Evolutionary conservation across 192 early-diverging fungal genomes (phyloP).

Genomic region (Helicostylum pulchrum): DNA sequence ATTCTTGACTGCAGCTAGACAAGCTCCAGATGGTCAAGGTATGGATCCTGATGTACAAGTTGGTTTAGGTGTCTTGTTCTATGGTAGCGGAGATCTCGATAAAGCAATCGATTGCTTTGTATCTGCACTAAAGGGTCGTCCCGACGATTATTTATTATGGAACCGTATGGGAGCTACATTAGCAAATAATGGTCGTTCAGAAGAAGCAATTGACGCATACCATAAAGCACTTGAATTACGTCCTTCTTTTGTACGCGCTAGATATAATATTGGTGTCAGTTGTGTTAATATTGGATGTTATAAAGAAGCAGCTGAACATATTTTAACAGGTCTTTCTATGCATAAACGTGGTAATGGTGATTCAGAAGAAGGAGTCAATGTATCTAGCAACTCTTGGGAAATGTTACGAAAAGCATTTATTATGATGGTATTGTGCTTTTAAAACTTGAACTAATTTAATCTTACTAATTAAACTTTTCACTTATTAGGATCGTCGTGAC

Average conservation of each 20-base stretch:
- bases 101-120: conserved; percentile 99
- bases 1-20: conserved; percentile 77
- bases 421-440: conserved; percentile 47
- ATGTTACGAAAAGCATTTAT: conserved; percentile 57
- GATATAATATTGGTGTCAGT: conserved; percentile 97
- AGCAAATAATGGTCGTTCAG: conserved; percentile 80
- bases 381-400: conserved; percentile 63
- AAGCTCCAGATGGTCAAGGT: conserved; percentile 38
- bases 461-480: background rate
- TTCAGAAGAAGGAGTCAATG: conserved; percentile 51
- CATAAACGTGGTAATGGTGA: conserved; percentile 25
- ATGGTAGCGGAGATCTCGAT: conserved; percentile 87
- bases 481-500: conserved; percentile 52
- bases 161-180: conserved; percentile 98
- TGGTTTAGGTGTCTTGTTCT: conserved; percentile 95
- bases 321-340: conserved; percentile 79
- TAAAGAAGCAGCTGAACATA: conserved; percentile 91
- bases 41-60: conserved; percentile 95
- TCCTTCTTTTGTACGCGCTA: conserved; percentile 92
- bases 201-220: conserved; percentile 92
- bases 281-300: conserved; percentile 95
- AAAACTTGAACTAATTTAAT: background rate
- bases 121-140: conserved; percentile 82
- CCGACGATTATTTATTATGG: conserved; percentile 91
- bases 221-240: conserved; percentile 92